Percentiles rank a stretch among this genome's conserved stretches.
These are phyloP conservation scores for Wallacemonas rigidus DNA, from an alignment of 208 protist species.

Conservation along the genomic window DNA sequence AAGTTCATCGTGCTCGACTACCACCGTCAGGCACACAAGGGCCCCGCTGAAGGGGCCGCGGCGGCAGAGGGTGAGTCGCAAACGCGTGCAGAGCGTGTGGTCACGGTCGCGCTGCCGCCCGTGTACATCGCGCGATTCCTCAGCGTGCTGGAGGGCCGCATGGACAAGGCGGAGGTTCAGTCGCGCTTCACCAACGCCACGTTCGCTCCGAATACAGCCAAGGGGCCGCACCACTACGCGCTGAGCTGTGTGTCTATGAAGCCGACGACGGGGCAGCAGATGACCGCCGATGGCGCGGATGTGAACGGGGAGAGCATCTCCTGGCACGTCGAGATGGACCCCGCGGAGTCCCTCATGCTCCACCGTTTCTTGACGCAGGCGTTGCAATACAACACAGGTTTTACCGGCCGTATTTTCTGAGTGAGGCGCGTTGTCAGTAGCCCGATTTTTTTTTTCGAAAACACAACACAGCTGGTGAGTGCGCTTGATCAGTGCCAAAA, in stretches of 20 bases:
- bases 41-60: background rate
- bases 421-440: background rate
- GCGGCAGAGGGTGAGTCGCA: background rate
- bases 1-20: constrained; percentile 83
- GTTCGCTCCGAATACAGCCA: constrained; percentile 52
- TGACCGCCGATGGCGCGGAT: constrained; percentile 41
- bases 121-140: constrained; percentile 88
- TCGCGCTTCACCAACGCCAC: constrained; percentile 82
- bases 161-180: constrained; percentile 68
- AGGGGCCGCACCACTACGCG: constrained; percentile 50
- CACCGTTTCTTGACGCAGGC: constrained; percentile 84
- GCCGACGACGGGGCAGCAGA: constrained; percentile 52
- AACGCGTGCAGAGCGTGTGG: constrained; percentile 63
- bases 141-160: constrained; percentile 79
- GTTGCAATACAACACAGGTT: constrained; percentile 83
- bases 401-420: constrained; percentile 32
- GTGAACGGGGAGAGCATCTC: constrained; percentile 65
- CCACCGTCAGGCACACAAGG: constrained; percentile 48
- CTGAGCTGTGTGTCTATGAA: constrained; percentile 63
- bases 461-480: background rate
- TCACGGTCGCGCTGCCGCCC: constrained; percentile 74
- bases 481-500: background rate
- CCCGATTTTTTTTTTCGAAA: background rate
- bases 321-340: constrained; percentile 70
- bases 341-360: constrained; percentile 84